Base-by-base conservation (phyloP, 1,284 basidiomycete genomes). In the Mycena sp. region DNA sequence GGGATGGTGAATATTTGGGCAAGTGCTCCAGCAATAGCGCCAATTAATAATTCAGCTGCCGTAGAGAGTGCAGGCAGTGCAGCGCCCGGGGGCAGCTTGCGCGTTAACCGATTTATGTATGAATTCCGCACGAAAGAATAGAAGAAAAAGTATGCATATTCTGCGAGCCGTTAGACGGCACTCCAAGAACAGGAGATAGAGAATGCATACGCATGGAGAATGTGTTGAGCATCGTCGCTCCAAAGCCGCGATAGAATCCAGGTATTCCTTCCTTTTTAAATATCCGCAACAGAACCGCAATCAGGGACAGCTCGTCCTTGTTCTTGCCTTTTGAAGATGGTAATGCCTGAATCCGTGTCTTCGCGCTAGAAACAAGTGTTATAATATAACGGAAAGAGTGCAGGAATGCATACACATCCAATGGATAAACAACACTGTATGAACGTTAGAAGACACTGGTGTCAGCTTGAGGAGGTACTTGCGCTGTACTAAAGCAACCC, bases 101-200 rank as follows among this genome's bases (percentile, higher is more conserved):
- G 78, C 5, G 82, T 77, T 35, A 91, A 75, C 28, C 94, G 87
- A 71, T 87, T 88, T 70, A 91, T 87, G 78, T 96, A 96, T 7
- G 93, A 85, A 23, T 85, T 88, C 68, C 95, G 88, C 28, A 99
- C 93, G 75, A 95, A 85, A 26, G 95, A 93, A 79, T 99, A 99
- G 84, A 98, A 99, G 86, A 98, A 99, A 84, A 99, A 99, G 82
- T 99, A 99, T 21, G 98, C 96, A 74, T 97, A 98, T 87, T 98
- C 97, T 98, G 75, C 28, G n/a, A 58, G 26, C 14, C 35, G 48
- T 49, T 46, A 58, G 56, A 51, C 17, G 50, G 66, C 57, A 38
- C 40, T 50, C 5, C 25, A 6, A 65, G 16, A 28, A 60, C 3
- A 25, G n/a, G 37, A 46, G 26, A 38, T 7, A 45, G 23, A 23